Base-by-base conservation (phyloP, 1,284 basidiomycete species). In the Lignosus rhinocerotis region DNA sequence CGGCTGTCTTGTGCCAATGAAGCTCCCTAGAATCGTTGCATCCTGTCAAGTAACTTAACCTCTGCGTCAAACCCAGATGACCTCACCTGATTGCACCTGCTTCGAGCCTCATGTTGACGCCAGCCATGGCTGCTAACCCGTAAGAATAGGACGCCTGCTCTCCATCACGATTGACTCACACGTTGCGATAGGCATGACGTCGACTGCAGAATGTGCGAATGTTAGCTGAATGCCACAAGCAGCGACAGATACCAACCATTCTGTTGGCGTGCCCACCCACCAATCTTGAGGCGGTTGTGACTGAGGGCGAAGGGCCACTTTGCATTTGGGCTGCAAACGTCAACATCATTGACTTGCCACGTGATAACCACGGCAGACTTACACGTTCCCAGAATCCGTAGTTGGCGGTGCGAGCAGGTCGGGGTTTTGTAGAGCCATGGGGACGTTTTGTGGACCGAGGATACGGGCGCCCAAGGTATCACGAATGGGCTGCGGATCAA, bases 281-380 rank as follows among this genome's bases (percentile, higher is more conserved):
- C 88, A 0, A 82, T 82, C 59, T 85, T 82, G 16, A 91, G 70
- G 41, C 87, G 82, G 67, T 87, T 90, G 71, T 86, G 84, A 56
- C 85, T 88, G 57, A 89, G 71, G 59, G 78, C 75, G 71, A 89
- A 87, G 0, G 88, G 82, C 88, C 88, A 90, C 69, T 88, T 89
- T 9, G 84, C 81, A 62, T 87, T 87, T 14, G 68, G 60, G 21
- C 84, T 85, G 63, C 33, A 38, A 47, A 57, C 43, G 25, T 43
- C 6, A 10, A 10, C n/a, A 17, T 56, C 25, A 50, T 25, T 56
- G 42, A 56, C 32, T 42, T 55, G 33, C 6, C 32, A 59, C 9
- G 39, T 19, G 12, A n/a, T 7, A 10, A 19, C 12, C 14, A 30
- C 34, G 34, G 3, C 10, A 6, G 16, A 75, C 83, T 59, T 70